Percentiles rank a stretch among this genome's conserved stretches.
Conservation (phyloP, 2,329 filamentous ascomycete species). For the Epichloe uncinata region DNA sequence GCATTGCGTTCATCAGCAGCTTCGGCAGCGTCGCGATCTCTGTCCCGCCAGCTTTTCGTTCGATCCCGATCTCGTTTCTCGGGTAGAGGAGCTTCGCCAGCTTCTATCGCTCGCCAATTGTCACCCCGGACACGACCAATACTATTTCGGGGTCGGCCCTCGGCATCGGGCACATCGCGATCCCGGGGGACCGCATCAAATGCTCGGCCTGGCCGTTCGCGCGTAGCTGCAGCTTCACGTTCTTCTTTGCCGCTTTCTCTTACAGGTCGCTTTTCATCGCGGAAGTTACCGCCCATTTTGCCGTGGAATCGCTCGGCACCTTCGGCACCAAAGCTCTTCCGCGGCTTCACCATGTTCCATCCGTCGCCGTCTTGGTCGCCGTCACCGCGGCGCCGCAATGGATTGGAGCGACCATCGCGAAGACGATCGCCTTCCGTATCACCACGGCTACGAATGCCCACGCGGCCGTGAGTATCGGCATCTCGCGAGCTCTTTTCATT, state of each 20-base stretch:
- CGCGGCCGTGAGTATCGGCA: conserved; percentile 41
- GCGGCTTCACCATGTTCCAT: conserved; percentile 61
- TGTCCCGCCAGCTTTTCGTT: conserved; percentile 48
- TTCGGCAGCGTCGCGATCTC: conserved; percentile 27
- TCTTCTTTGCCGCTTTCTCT: conserved; percentile 38
- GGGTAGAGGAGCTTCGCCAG: conserved; percentile 16
- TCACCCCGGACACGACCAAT: conserved; percentile 52
- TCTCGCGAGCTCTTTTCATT: conserved; percentile 41
- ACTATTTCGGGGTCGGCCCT: conserved; percentile 47
- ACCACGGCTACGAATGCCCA: conserved; percentile 38
- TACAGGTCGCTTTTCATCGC: conserved; percentile 29
- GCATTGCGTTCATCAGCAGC: conserved; percentile 43
- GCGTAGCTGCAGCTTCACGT: conserved; percentile 36
- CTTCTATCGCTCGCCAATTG: conserved; percentile 58
- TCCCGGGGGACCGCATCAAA: conserved; percentile 39
- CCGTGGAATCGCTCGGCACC: conserved; percentile 59
- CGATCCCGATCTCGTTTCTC: conserved; percentile 41
- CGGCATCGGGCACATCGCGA: conserved; percentile 38
- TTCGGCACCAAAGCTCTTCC: conserved; percentile 60
- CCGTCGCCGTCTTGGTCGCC: conserved; percentile 52
- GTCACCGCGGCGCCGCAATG: conserved; percentile 39
- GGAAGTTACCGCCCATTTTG: conserved; percentile 42
- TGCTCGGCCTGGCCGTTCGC: conserved; percentile 31
- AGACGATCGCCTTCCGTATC: conserved; percentile 39
- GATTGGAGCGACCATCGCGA: conserved; percentile 32